phyloP scores from a whole-genome alignment of 192 early-diverging fungal species.

The Helicostylum pulchrum region DNA sequence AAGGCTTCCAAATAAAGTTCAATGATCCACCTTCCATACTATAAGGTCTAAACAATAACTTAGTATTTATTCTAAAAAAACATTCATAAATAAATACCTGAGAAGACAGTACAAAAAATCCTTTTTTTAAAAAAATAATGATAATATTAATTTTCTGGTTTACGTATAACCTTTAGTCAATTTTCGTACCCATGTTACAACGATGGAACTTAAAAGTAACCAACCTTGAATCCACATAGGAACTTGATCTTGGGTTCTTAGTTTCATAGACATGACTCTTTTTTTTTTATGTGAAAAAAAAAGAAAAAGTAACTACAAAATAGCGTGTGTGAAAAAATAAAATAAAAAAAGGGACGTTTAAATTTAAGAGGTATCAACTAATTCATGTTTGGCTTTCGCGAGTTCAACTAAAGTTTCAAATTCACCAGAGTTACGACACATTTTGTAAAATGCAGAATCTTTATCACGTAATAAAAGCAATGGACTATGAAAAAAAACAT shows the following conservation, averaged over 20 bases:
- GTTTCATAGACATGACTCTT: too few relatives aligned
- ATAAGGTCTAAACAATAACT: constrained; percentile 14
- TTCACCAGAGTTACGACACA: constrained; percentile 83
- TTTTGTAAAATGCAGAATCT: constrained; percentile 58
- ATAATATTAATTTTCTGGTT: not conserved
- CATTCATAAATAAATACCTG: constrained; percentile 10
- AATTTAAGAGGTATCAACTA: not conserved
- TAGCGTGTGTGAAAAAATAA: too few relatives aligned
- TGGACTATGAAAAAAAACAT: constrained; percentile 47
- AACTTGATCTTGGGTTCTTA: too few relatives aligned
- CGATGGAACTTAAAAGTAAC: constrained; percentile 23
- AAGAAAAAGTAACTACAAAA: too few relatives aligned
- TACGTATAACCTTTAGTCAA: not conserved
- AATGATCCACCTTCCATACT: constrained; percentile 32
- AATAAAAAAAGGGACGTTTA: too few relatives aligned
- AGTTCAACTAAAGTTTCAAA: constrained; percentile 63
- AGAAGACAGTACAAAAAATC: constrained; percentile 34
- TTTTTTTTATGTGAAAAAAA: too few relatives aligned
- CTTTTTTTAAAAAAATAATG: constrained; percentile 16
- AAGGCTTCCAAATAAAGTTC: constrained; percentile 32
- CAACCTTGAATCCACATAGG: constrained; percentile 24
- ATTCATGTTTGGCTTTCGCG: constrained; percentile 37
- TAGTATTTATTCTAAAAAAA: not conserved
- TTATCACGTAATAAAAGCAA: constrained; percentile 55
- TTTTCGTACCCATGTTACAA: constrained; percentile 29